Conservation (phyloP, 1,284 basidiomycete species). For the Ustilago loliicola region DNA sequence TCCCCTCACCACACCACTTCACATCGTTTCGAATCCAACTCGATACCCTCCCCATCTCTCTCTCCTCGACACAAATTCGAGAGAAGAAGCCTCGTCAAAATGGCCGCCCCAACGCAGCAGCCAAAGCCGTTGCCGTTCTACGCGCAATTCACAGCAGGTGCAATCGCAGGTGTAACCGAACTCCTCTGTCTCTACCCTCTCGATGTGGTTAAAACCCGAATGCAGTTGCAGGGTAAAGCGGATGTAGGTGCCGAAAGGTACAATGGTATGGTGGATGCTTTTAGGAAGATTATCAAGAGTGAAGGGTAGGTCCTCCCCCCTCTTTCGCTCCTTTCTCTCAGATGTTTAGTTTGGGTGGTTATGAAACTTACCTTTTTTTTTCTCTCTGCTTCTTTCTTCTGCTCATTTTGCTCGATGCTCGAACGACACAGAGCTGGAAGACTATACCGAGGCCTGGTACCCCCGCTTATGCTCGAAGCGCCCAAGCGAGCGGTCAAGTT, state of each 20-base stretch:
- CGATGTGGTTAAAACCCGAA: slow-evolving; percentile 86
- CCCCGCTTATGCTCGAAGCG: slow-evolving; percentile 93
- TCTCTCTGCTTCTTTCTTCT: not conserved
- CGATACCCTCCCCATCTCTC: not conserved
- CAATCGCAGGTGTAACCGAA: slow-evolving; percentile 85
- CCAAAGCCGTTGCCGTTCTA: slow-evolving; percentile 78
- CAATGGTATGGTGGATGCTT: slow-evolving; percentile 82
- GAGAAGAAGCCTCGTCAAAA: slow-evolving; percentile 9
- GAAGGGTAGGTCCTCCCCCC: slow-evolving; percentile 79
- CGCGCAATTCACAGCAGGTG: slow-evolving; percentile 89
- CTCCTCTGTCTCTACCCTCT: slow-evolving; percentile 93
- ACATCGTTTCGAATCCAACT: no score
- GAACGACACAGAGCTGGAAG: slow-evolving; percentile 74
- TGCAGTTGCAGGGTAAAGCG: slow-evolving; percentile 90
- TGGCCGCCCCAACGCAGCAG: slow-evolving; percentile 35
- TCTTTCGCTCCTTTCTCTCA: no score
- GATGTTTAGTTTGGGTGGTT: no score
- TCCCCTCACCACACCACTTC: no score
- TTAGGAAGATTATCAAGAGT: slow-evolving; percentile 81
- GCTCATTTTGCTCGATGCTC: not conserved
- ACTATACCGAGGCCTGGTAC: slow-evolving; percentile 92
- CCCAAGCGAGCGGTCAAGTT: slow-evolving; percentile 98
- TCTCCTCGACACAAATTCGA: not conserved
- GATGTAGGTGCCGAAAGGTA: slow-evolving; percentile 72
- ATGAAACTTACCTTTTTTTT: not conserved